Evolutionary conservation across 2,329 filamentous ascomycete genomes (phyloP).

Genomic region (Rhexocercosporidium sp.): DNA sequence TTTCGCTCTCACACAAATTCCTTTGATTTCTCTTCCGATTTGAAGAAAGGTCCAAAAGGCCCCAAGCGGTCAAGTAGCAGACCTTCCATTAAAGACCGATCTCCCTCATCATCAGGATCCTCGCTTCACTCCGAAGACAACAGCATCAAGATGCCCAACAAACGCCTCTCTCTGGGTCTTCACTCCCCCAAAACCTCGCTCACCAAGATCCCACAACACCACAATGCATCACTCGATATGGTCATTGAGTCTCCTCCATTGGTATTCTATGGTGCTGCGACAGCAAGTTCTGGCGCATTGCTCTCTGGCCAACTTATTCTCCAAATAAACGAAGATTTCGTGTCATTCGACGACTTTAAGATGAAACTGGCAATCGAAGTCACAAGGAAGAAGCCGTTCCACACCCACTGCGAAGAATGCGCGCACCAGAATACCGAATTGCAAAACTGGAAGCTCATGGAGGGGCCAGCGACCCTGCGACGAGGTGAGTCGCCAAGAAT

Average conservation of each 20-base stretch:
- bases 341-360: conserved; percentile 74
- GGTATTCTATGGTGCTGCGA: conserved; percentile 78
- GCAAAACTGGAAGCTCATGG: conserved; percentile 79
- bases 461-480: conserved; percentile 55
- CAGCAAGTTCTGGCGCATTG: conserved; percentile 80
- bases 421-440: conserved; percentile 73
- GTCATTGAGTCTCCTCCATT: conserved; percentile 60
- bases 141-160: conserved; percentile 34
- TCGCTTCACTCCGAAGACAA: conserved; percentile 29
- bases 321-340: conserved; percentile 67
- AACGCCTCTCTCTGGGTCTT: conserved; percentile 37
- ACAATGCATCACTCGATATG: conserved; percentile 43
- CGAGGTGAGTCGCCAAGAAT: conserved; percentile 49
- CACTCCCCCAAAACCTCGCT: conserved; percentile 35
- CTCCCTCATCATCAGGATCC: conserved; percentile 27
- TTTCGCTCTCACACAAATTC: conserved; percentile 32
- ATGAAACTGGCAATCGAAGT: conserved; percentile 74
- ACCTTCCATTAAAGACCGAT: conserved; percentile 24
- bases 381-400: conserved; percentile 82
- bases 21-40: conserved; percentile 28
- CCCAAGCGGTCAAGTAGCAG: conserved; percentile 24
- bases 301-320: conserved; percentile 84
- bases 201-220: conserved; percentile 33
- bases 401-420: conserved; percentile 79
- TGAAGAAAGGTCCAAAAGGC: conserved; percentile 31